A percentile compares a stretch with the other conserved stretches of the same genome.
Conservation (phyloP, 148 eudicot species). For the Tetragonia tetragonoides region DNA sequence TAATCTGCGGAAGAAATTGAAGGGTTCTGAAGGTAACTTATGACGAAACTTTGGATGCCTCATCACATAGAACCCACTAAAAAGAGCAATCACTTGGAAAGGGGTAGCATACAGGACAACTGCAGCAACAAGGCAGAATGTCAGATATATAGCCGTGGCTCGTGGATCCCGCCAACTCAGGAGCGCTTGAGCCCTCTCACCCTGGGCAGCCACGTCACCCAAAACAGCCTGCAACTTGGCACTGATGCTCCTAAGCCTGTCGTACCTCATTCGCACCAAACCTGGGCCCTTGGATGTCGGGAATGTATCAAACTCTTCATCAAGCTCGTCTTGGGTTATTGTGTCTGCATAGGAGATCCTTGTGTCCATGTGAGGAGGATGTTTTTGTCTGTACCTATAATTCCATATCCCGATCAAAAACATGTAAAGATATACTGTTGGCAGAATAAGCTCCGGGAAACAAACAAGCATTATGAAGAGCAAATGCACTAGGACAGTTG, state of each 20-base stretch:
- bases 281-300: slow-evolving; percentile 50
- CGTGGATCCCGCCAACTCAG: slow-evolving; percentile 87
- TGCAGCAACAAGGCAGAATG: slow-evolving; percentile 63
- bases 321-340: slow-evolving; percentile 59
- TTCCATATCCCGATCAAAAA: slow-evolving; percentile 77
- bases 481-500: slow-evolving; percentile 64
- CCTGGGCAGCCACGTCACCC: slow-evolving; percentile 79
- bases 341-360: slow-evolving; percentile 57
- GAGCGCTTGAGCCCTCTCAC: slow-evolving; percentile 68
- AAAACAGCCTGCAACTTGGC: slow-evolving; percentile 63
- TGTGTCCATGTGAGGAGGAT: slow-evolving; percentile 84
- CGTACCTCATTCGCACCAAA: slow-evolving; percentile 63
- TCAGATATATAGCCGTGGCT: slow-evolving; percentile 56
- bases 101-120: slow-evolving; percentile 55
- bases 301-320: slow-evolving; percentile 75
- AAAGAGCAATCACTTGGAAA: slow-evolving; percentile 42
- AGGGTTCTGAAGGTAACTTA: slow-evolving; percentile 56
- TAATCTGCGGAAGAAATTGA: slow-evolving; percentile 69
- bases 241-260: slow-evolving; percentile 62
- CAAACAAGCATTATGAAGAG: slow-evolving; percentile 64
- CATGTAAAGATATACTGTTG: slow-evolving; percentile 72
- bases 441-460: slow-evolving; percentile 71
- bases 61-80: slow-evolving; percentile 56
- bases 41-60: slow-evolving; percentile 75
- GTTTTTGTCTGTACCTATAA: slow-evolving; percentile 44